A percentile compares a stretch with the other conserved stretches of the same genome.
Evolutionary conservation across 306 rosid species (phyloP).

Genomic region (Begonia peltatifolia): DNA sequence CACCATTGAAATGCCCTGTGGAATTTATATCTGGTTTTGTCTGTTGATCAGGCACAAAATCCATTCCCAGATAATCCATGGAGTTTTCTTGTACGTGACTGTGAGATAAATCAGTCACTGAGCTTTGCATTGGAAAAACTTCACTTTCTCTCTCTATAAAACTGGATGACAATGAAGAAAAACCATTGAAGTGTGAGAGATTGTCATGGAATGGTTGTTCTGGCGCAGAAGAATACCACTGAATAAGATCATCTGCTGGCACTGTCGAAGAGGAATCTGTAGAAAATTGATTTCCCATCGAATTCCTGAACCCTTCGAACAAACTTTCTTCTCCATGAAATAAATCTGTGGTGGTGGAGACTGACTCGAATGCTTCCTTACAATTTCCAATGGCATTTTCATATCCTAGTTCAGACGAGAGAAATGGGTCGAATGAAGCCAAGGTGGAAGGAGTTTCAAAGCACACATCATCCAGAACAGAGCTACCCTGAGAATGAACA

Average conservation of each 20-base stretch:
- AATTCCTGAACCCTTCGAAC: no score
- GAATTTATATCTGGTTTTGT: slow-evolving; percentile 27
- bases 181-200: slow-evolving; percentile 23
- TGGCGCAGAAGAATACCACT: slow-evolving; percentile 39
- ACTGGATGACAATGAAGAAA: slow-evolving; percentile 21
- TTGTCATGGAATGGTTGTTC: slow-evolving; percentile 24
- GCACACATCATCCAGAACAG: no score
- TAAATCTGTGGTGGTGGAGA: not conserved
- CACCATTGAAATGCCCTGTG: slow-evolving; percentile 20
- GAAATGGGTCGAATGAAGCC: slow-evolving; percentile 23
- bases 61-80: slow-evolving; percentile 21
- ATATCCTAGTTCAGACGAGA: slow-evolving; percentile 3
- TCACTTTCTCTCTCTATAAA: slow-evolving; percentile 18
- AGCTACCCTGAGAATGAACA: no score
- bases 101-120: slow-evolving; percentile 13
- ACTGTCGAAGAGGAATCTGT: slow-evolving; percentile 27
- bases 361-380: not conserved
- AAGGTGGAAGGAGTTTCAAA: slow-evolving; percentile 17
- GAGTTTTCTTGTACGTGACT: slow-evolving; percentile 20
- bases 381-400: slow-evolving; percentile 5
- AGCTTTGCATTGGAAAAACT: slow-evolving; percentile 15
- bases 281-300: slow-evolving; percentile 10
- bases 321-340: no score
- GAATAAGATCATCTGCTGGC: slow-evolving; percentile 42
- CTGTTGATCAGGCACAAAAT: slow-evolving; percentile 11